Percentiles rank a stretch among this genome's conserved stretches.
These are phyloP conservation scores for Rhynchosporium secalis DNA, from an alignment of 2,329 filamentous ascomycete genomes.

Conservation along the genomic window DNA sequence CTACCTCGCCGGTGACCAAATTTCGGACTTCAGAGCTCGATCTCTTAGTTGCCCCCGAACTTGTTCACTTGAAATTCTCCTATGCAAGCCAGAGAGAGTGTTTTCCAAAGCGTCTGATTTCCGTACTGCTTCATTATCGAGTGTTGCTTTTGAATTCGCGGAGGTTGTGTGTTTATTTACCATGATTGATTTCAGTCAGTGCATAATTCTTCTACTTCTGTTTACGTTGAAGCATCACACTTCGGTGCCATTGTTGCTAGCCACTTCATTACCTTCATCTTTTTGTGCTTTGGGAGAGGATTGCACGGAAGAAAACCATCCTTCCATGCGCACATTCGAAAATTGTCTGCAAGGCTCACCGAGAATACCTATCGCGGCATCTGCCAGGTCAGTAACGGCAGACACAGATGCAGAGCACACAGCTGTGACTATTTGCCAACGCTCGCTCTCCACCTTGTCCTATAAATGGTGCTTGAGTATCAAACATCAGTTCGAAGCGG, in stretches of 20 bases:
- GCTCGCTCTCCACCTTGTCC: constrained; percentile 37
- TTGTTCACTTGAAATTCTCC: too few relatives aligned
- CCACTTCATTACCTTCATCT: neutral
- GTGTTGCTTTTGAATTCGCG: too few relatives aligned
- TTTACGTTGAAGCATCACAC: too few relatives aligned
- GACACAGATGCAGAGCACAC: neutral
- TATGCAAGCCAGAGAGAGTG: too few relatives aligned
- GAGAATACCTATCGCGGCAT: neutral
- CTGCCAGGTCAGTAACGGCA: neutral
- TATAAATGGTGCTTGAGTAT: neutral
- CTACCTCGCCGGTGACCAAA: neutral
- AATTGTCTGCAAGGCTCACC: neutral
- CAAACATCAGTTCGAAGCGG: neutral
- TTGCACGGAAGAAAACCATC: neutral
- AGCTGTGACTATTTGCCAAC: neutral
- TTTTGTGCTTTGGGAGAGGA: neutral
- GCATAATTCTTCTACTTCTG: too few relatives aligned
- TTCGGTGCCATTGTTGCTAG: too few relatives aligned
- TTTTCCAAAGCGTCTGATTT: too few relatives aligned
- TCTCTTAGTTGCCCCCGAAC: neutral
- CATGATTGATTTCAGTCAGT: too few relatives aligned
- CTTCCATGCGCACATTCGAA: neutral
- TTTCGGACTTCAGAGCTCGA: neutral
- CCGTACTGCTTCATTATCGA: too few relatives aligned
- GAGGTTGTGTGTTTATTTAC: too few relatives aligned